A percentile compares a stretch with the other conserved stretches of the same genome.
These are phyloP conservation scores for Exophiala sp. DNA, from an alignment of 2,329 filamentous ascomycete species.

Conservation along the genomic window DNA sequence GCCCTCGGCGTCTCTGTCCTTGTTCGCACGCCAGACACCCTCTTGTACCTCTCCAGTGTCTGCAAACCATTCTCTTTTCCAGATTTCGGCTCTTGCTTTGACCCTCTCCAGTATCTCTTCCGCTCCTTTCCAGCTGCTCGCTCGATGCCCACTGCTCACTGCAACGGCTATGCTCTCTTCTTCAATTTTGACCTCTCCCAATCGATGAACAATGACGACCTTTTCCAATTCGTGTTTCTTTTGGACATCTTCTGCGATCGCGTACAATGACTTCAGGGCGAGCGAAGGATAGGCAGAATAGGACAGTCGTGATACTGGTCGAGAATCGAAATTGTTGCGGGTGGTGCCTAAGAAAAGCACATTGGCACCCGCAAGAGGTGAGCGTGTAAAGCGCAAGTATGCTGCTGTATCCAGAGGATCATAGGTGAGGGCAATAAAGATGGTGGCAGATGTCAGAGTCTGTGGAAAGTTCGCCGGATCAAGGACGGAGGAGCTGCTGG, in stretches of 20 bases:
- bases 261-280: conserved; percentile 39
- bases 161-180: conserved; percentile 92
- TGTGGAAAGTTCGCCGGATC: conserved; percentile 42
- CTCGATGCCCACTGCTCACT: conserved; percentile 76
- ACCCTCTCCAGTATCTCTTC: conserved; percentile 86
- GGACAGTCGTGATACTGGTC: conserved; percentile 42
- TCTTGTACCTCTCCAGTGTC: conserved; percentile 26
- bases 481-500: conserved; percentile 30
- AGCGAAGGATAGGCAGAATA: conserved; percentile 44
- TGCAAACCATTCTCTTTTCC: conserved; percentile 40
- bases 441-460: conserved; percentile 35
- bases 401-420: conserved; percentile 35
- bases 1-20: conserved; percentile 23
- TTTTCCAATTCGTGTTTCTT: conserved; percentile 64
- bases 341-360: conserved; percentile 47
- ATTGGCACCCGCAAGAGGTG: conserved; percentile 43
- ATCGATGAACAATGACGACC: conserved; percentile 76
- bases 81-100: conserved; percentile 81
- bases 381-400: conserved; percentile 37
- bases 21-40: conserved; percentile 30
- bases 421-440: conserved; percentile 44
- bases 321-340: conserved; percentile 41
- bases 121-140: conserved; percentile 80
- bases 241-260: conserved; percentile 45
- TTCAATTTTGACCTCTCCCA: conserved; percentile 82